These are phyloP conservation scores for Brassica juncea DNA, from an alignment of 345 rosid species.

Conservation along the genomic window DNA sequence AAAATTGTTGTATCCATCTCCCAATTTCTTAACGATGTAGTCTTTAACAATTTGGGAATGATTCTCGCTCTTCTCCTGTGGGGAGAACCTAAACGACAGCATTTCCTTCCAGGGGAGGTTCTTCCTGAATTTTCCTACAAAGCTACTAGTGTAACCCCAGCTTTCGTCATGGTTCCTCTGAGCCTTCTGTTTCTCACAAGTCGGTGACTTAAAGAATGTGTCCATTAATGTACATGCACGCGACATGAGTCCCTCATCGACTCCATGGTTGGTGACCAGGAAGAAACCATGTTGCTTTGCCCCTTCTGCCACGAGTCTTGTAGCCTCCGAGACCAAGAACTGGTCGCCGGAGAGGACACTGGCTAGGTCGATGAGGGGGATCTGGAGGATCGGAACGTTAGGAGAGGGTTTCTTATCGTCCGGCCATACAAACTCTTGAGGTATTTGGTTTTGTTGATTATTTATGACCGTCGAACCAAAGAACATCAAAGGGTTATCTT, in stretches of 20 bases:
- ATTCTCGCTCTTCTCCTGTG: neutral
- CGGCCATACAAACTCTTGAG: conserved; percentile 11
- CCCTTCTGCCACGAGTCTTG: conserved; percentile 2
- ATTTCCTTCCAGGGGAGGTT: conserved; percentile 15
- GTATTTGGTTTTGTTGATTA: conserved; percentile 1
- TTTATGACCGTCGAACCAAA: neutral
- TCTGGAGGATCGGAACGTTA: conserved; percentile 7
- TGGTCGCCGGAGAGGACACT: conserved; percentile 9
- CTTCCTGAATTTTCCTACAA: neutral
- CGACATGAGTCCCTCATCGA: conserved; percentile 8
- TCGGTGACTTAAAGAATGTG: conserved; percentile 1
- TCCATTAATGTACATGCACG: neutral
- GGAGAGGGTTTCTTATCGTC: conserved; percentile 2
- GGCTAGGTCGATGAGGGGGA: conserved; percentile 4
- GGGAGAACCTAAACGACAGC: neutral
- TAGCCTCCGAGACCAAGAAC: neutral
- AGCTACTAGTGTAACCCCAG: conserved; percentile 19
- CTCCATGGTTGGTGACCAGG: conserved; percentile 19
- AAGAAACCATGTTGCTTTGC: conserved; percentile 14
- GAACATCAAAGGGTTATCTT: conserved; percentile 4
- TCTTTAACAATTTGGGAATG: conserved; percentile 7
- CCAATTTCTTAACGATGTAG: neutral
- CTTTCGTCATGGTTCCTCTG: neutral
- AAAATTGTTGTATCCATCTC: neutral
- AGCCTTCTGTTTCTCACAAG: conserved; percentile 18